Evolutionary conservation across 1,284 basidiomycete genomes (phyloP), one percentile per base, ranked within the genome.

Genomic region (Microbotryum saponariae): DNA sequence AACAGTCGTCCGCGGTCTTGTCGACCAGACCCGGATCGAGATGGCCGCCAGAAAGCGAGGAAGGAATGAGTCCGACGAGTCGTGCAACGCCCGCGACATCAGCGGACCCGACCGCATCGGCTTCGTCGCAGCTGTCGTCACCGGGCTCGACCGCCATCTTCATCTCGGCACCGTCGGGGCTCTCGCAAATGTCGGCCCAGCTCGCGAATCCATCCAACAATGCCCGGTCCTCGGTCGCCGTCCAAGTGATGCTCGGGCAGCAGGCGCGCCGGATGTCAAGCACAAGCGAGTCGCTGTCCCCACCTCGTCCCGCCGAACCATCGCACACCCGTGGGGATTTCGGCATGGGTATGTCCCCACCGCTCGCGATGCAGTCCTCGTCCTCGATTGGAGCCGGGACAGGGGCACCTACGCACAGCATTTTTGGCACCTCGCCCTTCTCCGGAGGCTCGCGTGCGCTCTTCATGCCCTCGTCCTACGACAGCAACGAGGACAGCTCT

Each of bases 401-500:
- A 14, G 27, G 33, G 8, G 29, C 16, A 23, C 52, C 56, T 7
- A 49, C 81, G 1, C 85, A 85, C 8, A 83, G 85, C 0, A 84
- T 87, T 72, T 87, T 69, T 16, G 60, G 62, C 18, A 69, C 67
- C 18, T 69, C 67, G 42, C 67, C 67, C 83, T 48, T 85, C 84
- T 1, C 87, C 84, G 3, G 37, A 42, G 84, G 84, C 10, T 75
- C 79, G 4, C 81, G 83, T 66, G 77, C 81, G 7, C 74, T 82
- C 6, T 87, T 85, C 74, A 70, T 80, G 61, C 72, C 82, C 3
- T 61, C 57, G 8, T 61, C 59, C 25, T 69, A 64, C 58, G 67
- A 67, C 55, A 27, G 54, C 42, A 63, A 63, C 58, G 65, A 63
- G 27, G 69, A 61, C 49, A 54, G 21, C 12, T 69, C 63, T 59